A percentile compares a stretch with the other conserved stretches of the same genome.
These are phyloP conservation scores for Cadophora sp. DNA, from an alignment of 2,329 filamentous ascomycete species.

Conservation along the genomic window DNA sequence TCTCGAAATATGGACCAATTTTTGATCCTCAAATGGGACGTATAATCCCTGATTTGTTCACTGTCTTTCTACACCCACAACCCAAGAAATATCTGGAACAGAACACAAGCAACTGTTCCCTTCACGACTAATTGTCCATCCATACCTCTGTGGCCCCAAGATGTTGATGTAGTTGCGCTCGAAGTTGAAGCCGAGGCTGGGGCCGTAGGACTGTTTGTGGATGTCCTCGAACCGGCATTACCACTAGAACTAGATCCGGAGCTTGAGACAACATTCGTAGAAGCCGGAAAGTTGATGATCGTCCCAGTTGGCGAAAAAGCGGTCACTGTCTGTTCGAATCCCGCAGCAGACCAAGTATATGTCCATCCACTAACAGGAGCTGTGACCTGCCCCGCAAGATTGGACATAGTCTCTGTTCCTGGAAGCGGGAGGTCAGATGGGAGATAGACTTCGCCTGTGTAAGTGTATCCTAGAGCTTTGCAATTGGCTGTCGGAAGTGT, in stretches of 20 bases:
- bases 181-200: not conserved
- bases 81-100: not conserved
- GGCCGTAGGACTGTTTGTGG: not conserved
- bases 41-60: not conserved
- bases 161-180: not conserved
- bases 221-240: not conserved
- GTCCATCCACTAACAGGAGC: slow-evolving; percentile 2
- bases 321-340: not conserved
- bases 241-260: not conserved
- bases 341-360: not conserved
- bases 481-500: not conserved
- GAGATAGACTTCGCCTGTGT: not conserved
- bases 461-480: not conserved
- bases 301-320: not conserved
- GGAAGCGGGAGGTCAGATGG: not conserved
- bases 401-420: not conserved
- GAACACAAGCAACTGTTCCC: not conserved
- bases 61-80: not conserved
- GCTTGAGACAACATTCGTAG: not conserved
- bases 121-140: not conserved
- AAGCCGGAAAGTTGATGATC: not conserved
- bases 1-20: no score
- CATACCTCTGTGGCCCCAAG: not conserved
- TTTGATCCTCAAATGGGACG: not conserved
- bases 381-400: not conserved